These are phyloP conservation scores for Xylariaceae sp. DNA, from an alignment of 2,329 filamentous ascomycete genomes.

Conservation along the genomic window DNA sequence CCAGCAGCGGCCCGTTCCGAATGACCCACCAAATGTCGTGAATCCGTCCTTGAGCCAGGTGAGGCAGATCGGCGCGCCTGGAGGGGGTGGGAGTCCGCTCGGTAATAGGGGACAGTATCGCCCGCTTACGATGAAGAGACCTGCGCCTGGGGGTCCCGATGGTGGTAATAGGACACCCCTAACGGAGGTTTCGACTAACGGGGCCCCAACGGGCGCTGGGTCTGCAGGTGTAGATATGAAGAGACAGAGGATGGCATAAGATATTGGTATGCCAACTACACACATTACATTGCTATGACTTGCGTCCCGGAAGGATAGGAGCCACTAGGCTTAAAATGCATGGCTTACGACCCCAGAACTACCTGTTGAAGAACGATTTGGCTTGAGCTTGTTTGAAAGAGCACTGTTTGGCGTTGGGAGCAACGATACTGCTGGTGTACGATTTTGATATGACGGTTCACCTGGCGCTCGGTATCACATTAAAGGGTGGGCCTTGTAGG, in stretches of 20 bases:
- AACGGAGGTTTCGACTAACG: constrained; percentile 58
- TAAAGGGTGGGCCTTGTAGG: not conserved
- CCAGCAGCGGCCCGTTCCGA: constrained; percentile 21
- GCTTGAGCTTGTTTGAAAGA: constrained; percentile 14
- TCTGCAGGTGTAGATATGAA: constrained; percentile 53
- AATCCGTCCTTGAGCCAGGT: constrained; percentile 61
- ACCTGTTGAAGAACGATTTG: constrained; percentile 3
- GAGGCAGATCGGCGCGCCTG: constrained; percentile 65
- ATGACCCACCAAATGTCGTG: constrained; percentile 44
- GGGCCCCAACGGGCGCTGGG: constrained; percentile 32
- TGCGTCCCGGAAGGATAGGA: not conserved
- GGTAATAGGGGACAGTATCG: constrained; percentile 64
- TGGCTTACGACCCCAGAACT: not conserved
- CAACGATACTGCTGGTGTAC: constrained; percentile 4
- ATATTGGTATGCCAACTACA: no score
- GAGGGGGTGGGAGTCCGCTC: constrained; percentile 59
- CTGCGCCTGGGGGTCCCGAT: constrained; percentile 39
- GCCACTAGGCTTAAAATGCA: constrained; percentile 5
- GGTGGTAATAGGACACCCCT: constrained; percentile 50
- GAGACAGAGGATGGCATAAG: constrained; percentile 53
- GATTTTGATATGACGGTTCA: not conserved
- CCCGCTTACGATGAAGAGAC: constrained; percentile 64
- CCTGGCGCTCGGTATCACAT: not conserved
- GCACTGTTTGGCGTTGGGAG: constrained; percentile 22
- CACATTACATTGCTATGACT: not conserved